Conservation (phyloP, 768 basidiomycete species). For the Kwoniella newhampshirensis region DNA sequence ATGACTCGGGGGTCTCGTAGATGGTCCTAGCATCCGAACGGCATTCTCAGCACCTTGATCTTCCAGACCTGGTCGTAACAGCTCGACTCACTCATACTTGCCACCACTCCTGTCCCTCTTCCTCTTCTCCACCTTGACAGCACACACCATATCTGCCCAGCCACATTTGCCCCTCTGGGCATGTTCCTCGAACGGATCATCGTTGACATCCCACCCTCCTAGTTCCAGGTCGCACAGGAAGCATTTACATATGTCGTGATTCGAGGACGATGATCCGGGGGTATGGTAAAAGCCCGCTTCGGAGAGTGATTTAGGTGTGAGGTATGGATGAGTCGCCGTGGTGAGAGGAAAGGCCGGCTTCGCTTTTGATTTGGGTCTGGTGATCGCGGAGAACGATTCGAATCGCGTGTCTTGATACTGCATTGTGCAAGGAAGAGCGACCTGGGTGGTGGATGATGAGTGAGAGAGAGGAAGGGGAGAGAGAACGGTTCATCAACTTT, state of each 20-base stretch:
- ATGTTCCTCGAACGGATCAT: constrained; percentile 85
- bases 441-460: background rate
- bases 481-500: background rate
- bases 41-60: too few relatives aligned
- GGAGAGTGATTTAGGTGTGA: constrained; percentile 73
- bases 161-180: constrained; percentile 72
- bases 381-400: constrained; percentile 67
- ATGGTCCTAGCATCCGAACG: constrained; percentile 17
- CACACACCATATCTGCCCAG: constrained; percentile 81
- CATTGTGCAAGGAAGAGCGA: constrained; percentile 22
- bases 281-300: constrained; percentile 86
- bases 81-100: constrained; percentile 19
- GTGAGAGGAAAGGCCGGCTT: constrained; percentile 71
- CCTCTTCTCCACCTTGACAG: constrained; percentile 55
- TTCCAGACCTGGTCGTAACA: too few relatives aligned
- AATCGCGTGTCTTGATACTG: constrained; percentile 60
- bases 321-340: constrained; percentile 58
- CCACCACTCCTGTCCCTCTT: constrained; percentile 25
- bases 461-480: background rate
- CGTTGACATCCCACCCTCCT: constrained; percentile 76
- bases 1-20: constrained; percentile 19
- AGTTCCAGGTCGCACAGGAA: constrained; percentile 80
- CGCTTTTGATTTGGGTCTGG: constrained; percentile 57
- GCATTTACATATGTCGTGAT: constrained; percentile 72
- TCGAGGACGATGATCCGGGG: constrained; percentile 61